Evolutionary conservation across 2,329 filamentous ascomycete genomes (phyloP).

Genomic region (Penicillium hordei): DNA sequence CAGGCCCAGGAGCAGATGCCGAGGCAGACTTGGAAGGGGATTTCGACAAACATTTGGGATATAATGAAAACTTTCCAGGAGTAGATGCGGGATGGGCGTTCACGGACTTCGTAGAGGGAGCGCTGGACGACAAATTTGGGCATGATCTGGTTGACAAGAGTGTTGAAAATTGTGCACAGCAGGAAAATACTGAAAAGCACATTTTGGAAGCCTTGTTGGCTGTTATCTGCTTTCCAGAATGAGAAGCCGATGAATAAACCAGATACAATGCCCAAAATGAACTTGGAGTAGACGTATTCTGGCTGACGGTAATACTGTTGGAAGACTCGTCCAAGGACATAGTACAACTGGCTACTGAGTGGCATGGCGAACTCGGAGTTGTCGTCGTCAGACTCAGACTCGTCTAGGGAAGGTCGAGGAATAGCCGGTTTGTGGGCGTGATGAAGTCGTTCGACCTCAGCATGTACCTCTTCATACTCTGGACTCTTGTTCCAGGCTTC

Average conservation of each 20-base stretch:
- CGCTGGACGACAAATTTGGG: constrained; percentile 79
- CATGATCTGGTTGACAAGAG: constrained; percentile 59
- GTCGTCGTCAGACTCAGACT: constrained; percentile 39
- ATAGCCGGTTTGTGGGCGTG: constrained; percentile 32
- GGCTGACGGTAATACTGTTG: constrained; percentile 86
- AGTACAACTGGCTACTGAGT: constrained; percentile 62
- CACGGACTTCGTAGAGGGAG: constrained; percentile 76
- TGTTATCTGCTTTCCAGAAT: constrained; percentile 69
- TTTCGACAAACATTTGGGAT: constrained; percentile 77
- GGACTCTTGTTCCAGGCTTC: constrained; percentile 58
- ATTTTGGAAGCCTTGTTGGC: constrained; percentile 75
- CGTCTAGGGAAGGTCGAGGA: constrained; percentile 51
- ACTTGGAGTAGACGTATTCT: constrained; percentile 79
- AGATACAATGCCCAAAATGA: constrained; percentile 59
- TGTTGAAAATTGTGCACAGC: constrained; percentile 56
- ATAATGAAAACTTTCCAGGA: constrained; percentile 82
- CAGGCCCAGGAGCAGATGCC: constrained; percentile 23
- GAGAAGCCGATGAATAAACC: constrained; percentile 77
- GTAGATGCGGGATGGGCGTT: constrained; percentile 78
- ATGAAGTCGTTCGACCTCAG: constrained; percentile 59
- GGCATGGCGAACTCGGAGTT: constrained; percentile 72
- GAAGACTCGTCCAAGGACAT: constrained; percentile 71
- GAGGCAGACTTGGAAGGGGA: constrained; percentile 69
- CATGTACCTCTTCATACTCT: constrained; percentile 55
- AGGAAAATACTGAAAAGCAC: constrained; percentile 84